Conservation (phyloP, 352 stramenopile genomes). For the Globisporangium iwayamae region DNA sequence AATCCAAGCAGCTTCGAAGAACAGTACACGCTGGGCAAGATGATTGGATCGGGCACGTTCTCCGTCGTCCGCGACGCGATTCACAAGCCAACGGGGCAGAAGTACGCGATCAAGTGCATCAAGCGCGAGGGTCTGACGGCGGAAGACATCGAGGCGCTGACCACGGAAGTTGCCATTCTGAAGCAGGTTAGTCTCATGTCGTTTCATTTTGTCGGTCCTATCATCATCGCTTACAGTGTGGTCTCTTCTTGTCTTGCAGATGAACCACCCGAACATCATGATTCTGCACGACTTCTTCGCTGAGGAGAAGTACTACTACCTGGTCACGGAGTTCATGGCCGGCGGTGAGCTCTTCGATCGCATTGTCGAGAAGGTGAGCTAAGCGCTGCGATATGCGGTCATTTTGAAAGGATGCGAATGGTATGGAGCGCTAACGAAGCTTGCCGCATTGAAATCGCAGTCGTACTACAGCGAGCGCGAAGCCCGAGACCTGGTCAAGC, state of each 20-base stretch:
- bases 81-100: constrained; percentile 78
- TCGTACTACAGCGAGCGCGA: constrained; percentile 90
- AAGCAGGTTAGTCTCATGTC: constrained; percentile 56
- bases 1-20: constrained; percentile 80
- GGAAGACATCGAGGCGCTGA: constrained; percentile 86
- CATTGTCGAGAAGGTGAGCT: constrained; percentile 78
- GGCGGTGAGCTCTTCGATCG: constrained; percentile 88
- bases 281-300: constrained; percentile 93
- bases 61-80: constrained; percentile 84
- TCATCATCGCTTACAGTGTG: neutral
- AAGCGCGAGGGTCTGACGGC: constrained; percentile 84
- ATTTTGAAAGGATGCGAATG: neutral
- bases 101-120: constrained; percentile 92
- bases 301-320: constrained; percentile 94
- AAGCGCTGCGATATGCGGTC: neutral
- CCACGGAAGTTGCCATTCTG: constrained; percentile 80
- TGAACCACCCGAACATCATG: constrained; percentile 93
- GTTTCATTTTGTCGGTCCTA: neutral
- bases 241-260: constrained; percentile 29
- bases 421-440: neutral
- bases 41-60: constrained; percentile 89
- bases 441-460: constrained; percentile 22
- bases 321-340: constrained; percentile 97
- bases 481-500: constrained; percentile 79
- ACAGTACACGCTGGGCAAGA: constrained; percentile 82